These are phyloP conservation scores for Vaccinium myrtillus DNA, from an alignment of 148 eudicot species.

Conservation along the genomic window DNA sequence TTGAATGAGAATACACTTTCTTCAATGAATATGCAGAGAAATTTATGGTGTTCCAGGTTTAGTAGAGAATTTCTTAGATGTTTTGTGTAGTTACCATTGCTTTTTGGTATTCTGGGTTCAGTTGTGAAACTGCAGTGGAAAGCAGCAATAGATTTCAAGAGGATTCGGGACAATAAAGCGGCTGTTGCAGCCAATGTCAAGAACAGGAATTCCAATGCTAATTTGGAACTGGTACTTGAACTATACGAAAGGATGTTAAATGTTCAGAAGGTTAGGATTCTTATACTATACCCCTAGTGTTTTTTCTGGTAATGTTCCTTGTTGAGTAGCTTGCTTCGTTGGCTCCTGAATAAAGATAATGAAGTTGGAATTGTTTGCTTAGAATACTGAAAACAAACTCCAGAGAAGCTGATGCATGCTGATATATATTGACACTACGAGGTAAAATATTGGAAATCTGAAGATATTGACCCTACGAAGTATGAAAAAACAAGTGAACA, in stretches of 20 bases:
- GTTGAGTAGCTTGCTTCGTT: not conserved
- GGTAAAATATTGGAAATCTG: not conserved
- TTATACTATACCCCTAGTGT: not conserved
- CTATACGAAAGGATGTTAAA: slow-evolving; percentile 65
- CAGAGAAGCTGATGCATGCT: not conserved
- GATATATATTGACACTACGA: not conserved
- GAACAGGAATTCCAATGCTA: slow-evolving; percentile 69
- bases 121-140: slow-evolving; percentile 79
- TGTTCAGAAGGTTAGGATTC: slow-evolving; percentile 68
- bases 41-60: too few species aligned
- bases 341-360: not conserved
- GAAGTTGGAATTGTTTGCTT: not conserved
- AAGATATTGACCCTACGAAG: not conserved
- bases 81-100: not conserved
- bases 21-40: not conserved
- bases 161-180: slow-evolving; percentile 72
- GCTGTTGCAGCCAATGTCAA: slow-evolving; percentile 63
- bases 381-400: not conserved
- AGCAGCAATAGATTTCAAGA: slow-evolving; percentile 94
- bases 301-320: not conserved
- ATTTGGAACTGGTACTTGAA: slow-evolving; percentile 71
- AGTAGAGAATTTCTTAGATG: not conserved
- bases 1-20: too few species aligned
- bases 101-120: slow-evolving; percentile 18
- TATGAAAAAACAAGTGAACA: not conserved